phyloP scores from a whole-genome alignment of 306 rosid genomes.

The Rosa chinensis region DNA sequence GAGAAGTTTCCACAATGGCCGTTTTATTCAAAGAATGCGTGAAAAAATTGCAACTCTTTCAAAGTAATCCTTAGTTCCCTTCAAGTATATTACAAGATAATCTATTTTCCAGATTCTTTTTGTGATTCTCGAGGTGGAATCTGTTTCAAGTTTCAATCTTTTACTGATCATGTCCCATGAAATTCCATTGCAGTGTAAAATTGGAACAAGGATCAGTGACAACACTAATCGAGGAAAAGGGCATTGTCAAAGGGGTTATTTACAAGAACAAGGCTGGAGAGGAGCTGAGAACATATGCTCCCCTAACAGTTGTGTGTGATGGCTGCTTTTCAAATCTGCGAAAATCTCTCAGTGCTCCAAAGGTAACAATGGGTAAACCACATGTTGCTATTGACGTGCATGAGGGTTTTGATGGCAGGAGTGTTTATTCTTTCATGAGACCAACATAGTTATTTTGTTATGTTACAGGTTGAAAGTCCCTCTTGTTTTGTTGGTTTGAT shows the following conservation, averaged over 20 bases:
- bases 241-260: constrained; percentile 19
- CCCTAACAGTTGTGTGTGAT: constrained; percentile 57
- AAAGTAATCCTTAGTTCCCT: constrained; percentile 28
- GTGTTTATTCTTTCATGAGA: neutral
- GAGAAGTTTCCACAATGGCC: constrained; percentile 59
- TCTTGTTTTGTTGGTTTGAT: constrained; percentile 66
- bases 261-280: constrained; percentile 19
- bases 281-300: constrained; percentile 26
- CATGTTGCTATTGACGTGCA: neutral
- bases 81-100: neutral
- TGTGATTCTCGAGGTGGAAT: neutral
- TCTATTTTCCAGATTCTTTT: neutral
- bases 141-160: neutral
- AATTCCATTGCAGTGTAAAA: constrained; percentile 7
- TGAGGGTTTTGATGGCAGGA: neutral
- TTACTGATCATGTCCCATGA: neutral
- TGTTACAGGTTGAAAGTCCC: constrained; percentile 31
- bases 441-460: neutral
- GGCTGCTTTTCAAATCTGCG: constrained; percentile 62
- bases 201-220: constrained; percentile 28
- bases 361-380: constrained; percentile 26
- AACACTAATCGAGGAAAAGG: constrained; percentile 13
- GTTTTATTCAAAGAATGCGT: constrained; percentile 54
- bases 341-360: constrained; percentile 44
- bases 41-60: constrained; percentile 47